Percentiles rank a stretch among this genome's conserved stretches.
These are phyloP conservation scores for Quercus alba DNA, from an alignment of 306 rosid species.

Conservation along the genomic window DNA sequence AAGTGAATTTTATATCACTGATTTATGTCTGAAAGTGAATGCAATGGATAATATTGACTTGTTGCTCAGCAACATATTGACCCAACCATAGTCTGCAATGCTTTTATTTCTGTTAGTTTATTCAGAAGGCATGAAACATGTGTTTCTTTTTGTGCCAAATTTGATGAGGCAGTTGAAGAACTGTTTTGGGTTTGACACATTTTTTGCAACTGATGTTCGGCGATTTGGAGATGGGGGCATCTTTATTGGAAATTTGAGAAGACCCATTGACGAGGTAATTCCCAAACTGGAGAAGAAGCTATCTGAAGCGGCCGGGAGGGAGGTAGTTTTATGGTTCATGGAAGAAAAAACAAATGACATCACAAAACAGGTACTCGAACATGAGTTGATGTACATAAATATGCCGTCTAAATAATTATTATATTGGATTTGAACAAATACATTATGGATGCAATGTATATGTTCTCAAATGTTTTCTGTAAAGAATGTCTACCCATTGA, in stretches of 20 bases:
- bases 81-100: neutral
- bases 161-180: slow-evolving; percentile 58
- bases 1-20: too few relatives aligned
- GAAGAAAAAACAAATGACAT: slow-evolving; percentile 76
- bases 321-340: slow-evolving; percentile 90
- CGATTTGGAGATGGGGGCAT: slow-evolving; percentile 98
- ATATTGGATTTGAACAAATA: neutral
- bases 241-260: slow-evolving; percentile 85
- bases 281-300: slow-evolving; percentile 84
- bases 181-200: slow-evolving; percentile 87
- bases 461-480: too few relatives aligned
- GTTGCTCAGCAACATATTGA: neutral
- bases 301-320: slow-evolving; percentile 76
- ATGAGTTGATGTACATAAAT: neutral
- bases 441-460: neutral
- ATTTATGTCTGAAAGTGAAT: too few relatives aligned
- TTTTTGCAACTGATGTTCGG: slow-evolving; percentile 86
- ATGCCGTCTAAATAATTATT: neutral
- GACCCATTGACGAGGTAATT: slow-evolving; percentile 78
- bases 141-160: neutral
- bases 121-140: neutral
- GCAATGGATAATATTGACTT: neutral
- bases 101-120: neutral
- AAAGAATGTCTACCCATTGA: neutral
- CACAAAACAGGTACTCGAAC: slow-evolving; percentile 66